A percentile compares a stretch with the other conserved stretches of the same genome.
phyloP scores from a whole-genome alignment of 768 basidiomycete species.

The Rossbeevera mucosa region DNA sequence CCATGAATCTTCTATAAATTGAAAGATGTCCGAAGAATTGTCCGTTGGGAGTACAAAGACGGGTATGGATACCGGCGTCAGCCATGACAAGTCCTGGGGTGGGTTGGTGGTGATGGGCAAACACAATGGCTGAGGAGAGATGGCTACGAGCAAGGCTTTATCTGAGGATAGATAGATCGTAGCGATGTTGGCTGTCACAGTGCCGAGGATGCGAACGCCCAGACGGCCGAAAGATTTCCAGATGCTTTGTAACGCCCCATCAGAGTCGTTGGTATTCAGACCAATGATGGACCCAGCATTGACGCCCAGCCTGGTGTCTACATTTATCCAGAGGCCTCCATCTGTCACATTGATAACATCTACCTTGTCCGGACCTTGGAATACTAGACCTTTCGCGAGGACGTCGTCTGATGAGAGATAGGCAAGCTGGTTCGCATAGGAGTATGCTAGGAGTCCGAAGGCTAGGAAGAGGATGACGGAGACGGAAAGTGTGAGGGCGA shows the following conservation, averaged over 20 bases:
- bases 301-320: conserved; percentile 58
- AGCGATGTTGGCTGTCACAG: conserved; percentile 52
- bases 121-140: conserved; percentile 48
- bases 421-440: conserved; percentile 57
- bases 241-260: conserved; percentile 41
- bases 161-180: conserved; percentile 48
- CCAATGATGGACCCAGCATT: conserved; percentile 61
- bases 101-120: conserved; percentile 45
- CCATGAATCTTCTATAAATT: conserved; percentile 61
- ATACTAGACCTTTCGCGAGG: conserved; percentile 48
- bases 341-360: conserved; percentile 61
- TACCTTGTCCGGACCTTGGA: conserved; percentile 58
- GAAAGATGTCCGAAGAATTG: conserved; percentile 43
- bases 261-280: conserved; percentile 42
- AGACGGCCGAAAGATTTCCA: conserved; percentile 70
- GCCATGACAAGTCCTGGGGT: conserved; percentile 47
- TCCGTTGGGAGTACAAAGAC: conserved; percentile 51
- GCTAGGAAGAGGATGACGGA: conserved; percentile 43
- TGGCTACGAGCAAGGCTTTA: conserved; percentile 38
- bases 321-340: conserved; percentile 55
- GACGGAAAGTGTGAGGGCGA: conserved; percentile 51
- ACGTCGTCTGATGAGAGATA: conserved; percentile 54
- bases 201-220: conserved; percentile 54
- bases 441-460: conserved; percentile 54
- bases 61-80: conserved; percentile 48